Base-by-base conservation (phyloP, 768 basidiomycete species). In the Cubamyces lactineus region DNA sequence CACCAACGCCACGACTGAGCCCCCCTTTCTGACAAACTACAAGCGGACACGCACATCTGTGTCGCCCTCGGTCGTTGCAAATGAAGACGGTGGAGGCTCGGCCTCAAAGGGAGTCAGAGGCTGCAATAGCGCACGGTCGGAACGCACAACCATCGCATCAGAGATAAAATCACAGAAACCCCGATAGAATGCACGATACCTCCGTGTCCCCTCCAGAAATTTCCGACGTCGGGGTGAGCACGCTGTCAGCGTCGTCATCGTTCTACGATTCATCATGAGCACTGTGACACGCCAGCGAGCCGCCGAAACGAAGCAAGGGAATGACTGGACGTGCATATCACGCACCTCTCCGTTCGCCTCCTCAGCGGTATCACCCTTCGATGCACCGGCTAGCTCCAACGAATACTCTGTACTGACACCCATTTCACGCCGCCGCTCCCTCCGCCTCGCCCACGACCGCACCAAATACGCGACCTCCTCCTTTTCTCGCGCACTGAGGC, bases 401-500 rank as follows among this genome's bases (percentile, higher is more conserved):
- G 58, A 54, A 47, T 64, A 64, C 16, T 53, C 51, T 26, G 68
- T 55, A 21, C 57, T 46, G 28, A 64, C 24, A 3, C 71, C 70
- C 49, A 67, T 48, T 26, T 56, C 66, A 40, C 62, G 57, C n/a
- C 71, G 62, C 45, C 52, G 49, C 45, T 51, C 53, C 46, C 67
- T 50, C 39, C 73, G 61, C n/a, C 70, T 55, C 34, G 73, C 71
- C 77, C 77, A 78, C 9, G 56, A 65, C 30, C 69, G 57, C 17
- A 78, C 65, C 17, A 67, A 61, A 50, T 65, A 71, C 50, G 75
- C 76, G 16, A 81, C 68, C 28, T 74, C 71, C 47, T 74, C 76
- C 19, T 79, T 74, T 52, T 82, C 78, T 38, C 63, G 67, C 19
- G 71, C 70, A 46, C 69, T 78, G 64, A 80, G 68, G 7, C 73